Evolutionary conservation across 768 basidiomycete species (phyloP), one percentile per base, ranked within the genome.

Genomic region (Pholiota microspora): DNA sequence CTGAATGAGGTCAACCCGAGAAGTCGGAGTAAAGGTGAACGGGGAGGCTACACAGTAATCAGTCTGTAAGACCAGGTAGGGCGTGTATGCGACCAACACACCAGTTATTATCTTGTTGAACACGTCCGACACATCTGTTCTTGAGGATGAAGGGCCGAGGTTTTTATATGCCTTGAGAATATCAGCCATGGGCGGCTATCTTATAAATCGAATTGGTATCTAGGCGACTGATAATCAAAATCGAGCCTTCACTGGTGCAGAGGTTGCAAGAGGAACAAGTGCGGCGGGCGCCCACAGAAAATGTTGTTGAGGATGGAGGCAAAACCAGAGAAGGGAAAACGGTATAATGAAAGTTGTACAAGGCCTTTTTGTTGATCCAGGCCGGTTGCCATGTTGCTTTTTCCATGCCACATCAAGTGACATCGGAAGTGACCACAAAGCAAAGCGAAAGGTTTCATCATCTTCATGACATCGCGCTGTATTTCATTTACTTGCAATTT

Each of bases 1-100:
- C 55, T 80, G 79, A 27, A 89, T 75, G 45, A 90, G 74, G n/a
- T 78, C 69, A 35, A 74, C 69, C 49, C 86, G 82, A 54, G 79
- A 70, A 12, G 69, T 56, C 8, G 70, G 67, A 62, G 81, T 76
- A 53, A 86, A 72, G 28, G 75, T 68, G 29, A 79, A 75, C 5
- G 79, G 77, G 7, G 73, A 66, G 8, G 82, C 82, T 83, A 62
- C 18, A 27, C 24, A 45, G 21, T 21, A 53, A 21, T n/a, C 46
- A 52, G 27, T 59, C 27, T 32, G 25, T 29, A 21, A n/a, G 28
- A 24, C 32, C 28, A 53, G 25, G 56, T 35, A 27, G 3, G 50
- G 31, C 45, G 31, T 21, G 25, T n/a, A 54, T 34, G 38, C 44
- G 53, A 24, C 38, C 40, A 40, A 29, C 73, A 25, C 53, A 83